Evolutionary conservation across 768 basidiomycete genomes (phyloP).

Genomic region (Termitomyces sp.): DNA sequence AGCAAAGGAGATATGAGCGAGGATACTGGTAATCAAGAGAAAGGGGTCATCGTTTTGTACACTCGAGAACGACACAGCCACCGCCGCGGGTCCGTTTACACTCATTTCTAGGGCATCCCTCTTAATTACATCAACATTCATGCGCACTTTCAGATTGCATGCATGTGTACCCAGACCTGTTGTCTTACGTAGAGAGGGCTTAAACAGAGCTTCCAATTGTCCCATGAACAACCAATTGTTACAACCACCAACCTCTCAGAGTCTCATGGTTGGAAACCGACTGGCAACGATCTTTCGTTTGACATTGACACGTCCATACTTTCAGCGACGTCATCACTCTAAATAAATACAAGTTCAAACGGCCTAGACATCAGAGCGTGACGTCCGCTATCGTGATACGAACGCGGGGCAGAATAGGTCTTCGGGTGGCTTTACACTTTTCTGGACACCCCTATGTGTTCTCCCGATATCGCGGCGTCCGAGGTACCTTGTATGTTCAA

Average conservation of each 20-base stretch:
- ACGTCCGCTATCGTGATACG: conserved; percentile 7
- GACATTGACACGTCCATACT: conserved; percentile 14
- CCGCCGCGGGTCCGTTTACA: conserved; percentile 14
- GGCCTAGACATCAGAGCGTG: conserved; percentile 11
- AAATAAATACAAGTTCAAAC: conserved; percentile 2
- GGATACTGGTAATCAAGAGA: conserved; percentile 13
- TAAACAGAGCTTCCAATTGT: neutral
- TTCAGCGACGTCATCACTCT: conserved; percentile 6
- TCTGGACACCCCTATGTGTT: conserved; percentile 4
- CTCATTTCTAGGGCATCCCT: neutral
- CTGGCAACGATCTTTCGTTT: conserved; percentile 21
- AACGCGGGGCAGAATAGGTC: conserved; percentile 13
- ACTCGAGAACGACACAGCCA: conserved; percentile 17
- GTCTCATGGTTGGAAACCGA: conserved; percentile 2
- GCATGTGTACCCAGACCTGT: neutral
- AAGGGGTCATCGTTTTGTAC: conserved; percentile 17
- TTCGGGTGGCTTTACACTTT: conserved; percentile 9
- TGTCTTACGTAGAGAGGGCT: neutral
- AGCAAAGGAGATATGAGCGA: conserved; percentile 16
- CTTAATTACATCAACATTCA: conserved; percentile 13
- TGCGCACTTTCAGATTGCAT: conserved; percentile 6
- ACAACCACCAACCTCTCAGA: neutral
- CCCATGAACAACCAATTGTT: too few relatives aligned
- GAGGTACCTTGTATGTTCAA: neutral
- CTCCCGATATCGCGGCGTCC: conserved; percentile 3